Evolutionary conservation across 768 basidiomycete species (phyloP).

Genomic region (Tephrocybe rancida): DNA sequence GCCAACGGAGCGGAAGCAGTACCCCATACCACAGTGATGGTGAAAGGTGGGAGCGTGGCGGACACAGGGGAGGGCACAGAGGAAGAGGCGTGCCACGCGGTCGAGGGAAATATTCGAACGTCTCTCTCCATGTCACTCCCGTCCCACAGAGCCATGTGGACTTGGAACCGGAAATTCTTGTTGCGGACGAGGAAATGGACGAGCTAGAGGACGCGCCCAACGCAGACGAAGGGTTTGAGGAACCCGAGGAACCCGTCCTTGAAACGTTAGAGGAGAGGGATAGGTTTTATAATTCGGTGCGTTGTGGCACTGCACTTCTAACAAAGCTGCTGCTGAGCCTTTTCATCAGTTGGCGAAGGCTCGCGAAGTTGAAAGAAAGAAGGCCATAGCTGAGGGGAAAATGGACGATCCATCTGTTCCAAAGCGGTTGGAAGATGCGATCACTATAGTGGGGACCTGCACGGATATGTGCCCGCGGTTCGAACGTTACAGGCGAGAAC

Average conservation of each 20-base stretch:
- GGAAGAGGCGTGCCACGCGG: conserved; percentile 33
- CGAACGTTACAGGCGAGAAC: conserved; percentile 88
- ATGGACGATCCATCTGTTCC: conserved; percentile 87
- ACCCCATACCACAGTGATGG: conserved; percentile 43
- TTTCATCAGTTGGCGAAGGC: conserved; percentile 64
- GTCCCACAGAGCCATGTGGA: conserved; percentile 15
- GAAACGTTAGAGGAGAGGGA: conserved; percentile 68
- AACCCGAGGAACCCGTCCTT: conserved; percentile 50
- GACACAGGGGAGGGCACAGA: conserved; percentile 52
- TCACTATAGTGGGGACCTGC: conserved; percentile 92
- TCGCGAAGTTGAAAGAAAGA: conserved; percentile 70
- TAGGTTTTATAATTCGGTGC: conserved; percentile 71
- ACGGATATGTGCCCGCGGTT: conserved; percentile 94
- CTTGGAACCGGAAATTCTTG: conserved; percentile 26
- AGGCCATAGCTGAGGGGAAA: conserved; percentile 78
- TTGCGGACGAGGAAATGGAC: conserved; percentile 33
- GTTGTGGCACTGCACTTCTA: conserved; percentile 21
- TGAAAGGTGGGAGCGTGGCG: conserved; percentile 68
- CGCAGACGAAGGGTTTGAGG: conserved; percentile 26
- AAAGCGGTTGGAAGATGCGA: conserved; percentile 84
- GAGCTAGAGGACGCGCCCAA: conserved; percentile 34
- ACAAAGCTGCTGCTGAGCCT: conserved; percentile 6
- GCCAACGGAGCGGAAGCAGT: conserved; percentile 33
- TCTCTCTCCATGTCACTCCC: conserved; percentile 36
- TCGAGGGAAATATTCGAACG: conserved; percentile 42